Base-by-base conservation (phyloP, 768 basidiomycete genomes). In the Boletus sensibilis region DNA sequence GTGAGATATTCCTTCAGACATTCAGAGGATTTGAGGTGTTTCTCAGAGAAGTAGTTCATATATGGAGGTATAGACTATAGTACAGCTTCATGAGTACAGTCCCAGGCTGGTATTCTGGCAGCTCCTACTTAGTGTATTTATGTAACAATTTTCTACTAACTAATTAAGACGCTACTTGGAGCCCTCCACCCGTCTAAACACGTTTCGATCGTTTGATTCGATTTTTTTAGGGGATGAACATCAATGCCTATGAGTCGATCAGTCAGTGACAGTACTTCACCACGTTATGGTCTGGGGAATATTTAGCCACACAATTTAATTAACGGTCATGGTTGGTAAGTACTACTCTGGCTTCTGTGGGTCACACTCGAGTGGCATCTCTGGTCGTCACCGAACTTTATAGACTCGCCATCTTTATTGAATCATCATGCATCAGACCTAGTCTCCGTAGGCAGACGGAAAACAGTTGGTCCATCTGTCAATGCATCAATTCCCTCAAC, bases 1-100 rank as follows among this genome's bases (percentile, higher is more conserved):
- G 53, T 79, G 76, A 47, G 75, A 74, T 61, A 75, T 73, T 55
- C 68, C 69, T 42, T 61, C 64, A 13, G 69, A 63, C 75, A 75
- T 75, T 56, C 31, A 35, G 45, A 40, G n/a, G 27, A 11, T 43
- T 16, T 11, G 52, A 43, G 10, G 25, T 23, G 23, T 42, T 50
- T 41, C 5, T 8, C n/a, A n/a, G n/a, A n/a, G 49, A 35, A 45
- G 31, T 33, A 21, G 35, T 31, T 27, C n/a, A n/a, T n/a, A n/a
- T 29, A 5, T 42, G 11, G 25, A 42, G 39, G 31, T 20, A 13
- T 23, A n/a, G n/a, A 12, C 6, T 16, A 13, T n/a, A 6, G 34
- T 31, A 8, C 21, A 23, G 21, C 12, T 42, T 42, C 21, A 21
- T 14, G 41, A n/a, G 38, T 11, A n/a, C n/a, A 20, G 40, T 21